Conservation (phyloP, 306 rosid genomes). For the Lotus japonicus region DNA sequence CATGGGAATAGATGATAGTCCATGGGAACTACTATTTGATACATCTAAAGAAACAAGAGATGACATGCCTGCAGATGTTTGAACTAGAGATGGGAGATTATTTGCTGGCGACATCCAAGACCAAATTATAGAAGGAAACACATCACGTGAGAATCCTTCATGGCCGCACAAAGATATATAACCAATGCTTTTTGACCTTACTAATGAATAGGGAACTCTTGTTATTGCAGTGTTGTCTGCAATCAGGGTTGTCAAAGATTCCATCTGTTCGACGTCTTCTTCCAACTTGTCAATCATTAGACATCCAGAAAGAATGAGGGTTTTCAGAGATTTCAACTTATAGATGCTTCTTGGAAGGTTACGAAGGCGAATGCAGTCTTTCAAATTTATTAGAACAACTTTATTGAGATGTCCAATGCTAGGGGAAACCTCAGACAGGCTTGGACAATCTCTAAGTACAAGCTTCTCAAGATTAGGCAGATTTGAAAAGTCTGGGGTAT, state of each 20-base stretch:
- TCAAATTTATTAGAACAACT: conserved; percentile 7
- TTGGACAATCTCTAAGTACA: conserved; percentile 9
- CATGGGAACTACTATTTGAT: background rate
- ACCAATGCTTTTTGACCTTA: background rate
- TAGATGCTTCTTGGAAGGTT: conserved; percentile 18
- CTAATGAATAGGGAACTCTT: conserved; percentile 1
- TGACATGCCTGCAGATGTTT: background rate
- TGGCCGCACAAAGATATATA: conserved; percentile 25
- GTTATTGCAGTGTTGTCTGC: conserved; percentile 27
- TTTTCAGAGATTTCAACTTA: conserved; percentile 1
- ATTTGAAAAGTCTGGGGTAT: conserved; percentile 14
- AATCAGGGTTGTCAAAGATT: background rate
- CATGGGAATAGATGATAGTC: no score
- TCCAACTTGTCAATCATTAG: background rate
- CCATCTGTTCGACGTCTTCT: conserved; percentile 9
- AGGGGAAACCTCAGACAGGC: background rate
- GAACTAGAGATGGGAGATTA: background rate
- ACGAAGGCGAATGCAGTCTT: background rate
- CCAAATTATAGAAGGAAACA: background rate
- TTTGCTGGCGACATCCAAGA: conserved; percentile 23
- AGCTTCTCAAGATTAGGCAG: conserved; percentile 24
- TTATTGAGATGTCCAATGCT: background rate
- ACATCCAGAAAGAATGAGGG: conserved; percentile 22
- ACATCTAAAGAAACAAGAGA: background rate
- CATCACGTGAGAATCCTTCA: conserved; percentile 1